Evolutionary conservation across 306 rosid species (phyloP), one percentile per base, ranked within the genome.

Genomic region (Notholithocarpus densiflorus): DNA sequence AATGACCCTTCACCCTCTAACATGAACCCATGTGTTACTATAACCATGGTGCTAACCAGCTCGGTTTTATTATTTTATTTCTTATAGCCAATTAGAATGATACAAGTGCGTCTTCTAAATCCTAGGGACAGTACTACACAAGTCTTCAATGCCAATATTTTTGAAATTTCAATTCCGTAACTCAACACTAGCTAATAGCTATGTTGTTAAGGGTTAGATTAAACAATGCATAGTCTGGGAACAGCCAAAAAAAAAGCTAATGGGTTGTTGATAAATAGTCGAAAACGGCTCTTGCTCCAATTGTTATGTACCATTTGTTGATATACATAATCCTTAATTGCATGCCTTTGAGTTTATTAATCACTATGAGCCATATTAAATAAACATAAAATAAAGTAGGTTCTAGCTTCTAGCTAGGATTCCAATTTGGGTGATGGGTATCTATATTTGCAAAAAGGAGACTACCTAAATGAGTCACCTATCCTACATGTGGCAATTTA

Each of bases 241-340:
- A 65, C 68, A 77, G 52, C 59, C 5, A 68, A 85, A 23, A 69
- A 26, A 72, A 31, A 11, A 5, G 21, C 27, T 66, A 74, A 79
- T 80, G 89, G 90, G 79, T 80, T 73, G 90, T 81, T 82, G 88
- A 71, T 80, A 89, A 83, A 80, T 80, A 85, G 71, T 74, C 51
- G 77, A 83, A 88, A 88, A 76, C 57, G 85, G 80, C 83, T 55
- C 73, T 13, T 72, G 45, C 27, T 61, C 84, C 83, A 86, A 88
- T 84, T 32, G 59, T 45, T 17, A 11, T 68, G 13, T 61, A 17
- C 76, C 94, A 84, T 29, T 66, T 88, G 87, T 78, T 77, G 82
- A 80, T 75, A 73, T 56, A 74, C 40, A 23, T 11, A 56, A 64
- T 75, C 82, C 82, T 59, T 40, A 78, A 78, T 65, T 73, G 71